Base-by-base conservation (phyloP, 257 asterid species). In the Vinca minor region DNA sequence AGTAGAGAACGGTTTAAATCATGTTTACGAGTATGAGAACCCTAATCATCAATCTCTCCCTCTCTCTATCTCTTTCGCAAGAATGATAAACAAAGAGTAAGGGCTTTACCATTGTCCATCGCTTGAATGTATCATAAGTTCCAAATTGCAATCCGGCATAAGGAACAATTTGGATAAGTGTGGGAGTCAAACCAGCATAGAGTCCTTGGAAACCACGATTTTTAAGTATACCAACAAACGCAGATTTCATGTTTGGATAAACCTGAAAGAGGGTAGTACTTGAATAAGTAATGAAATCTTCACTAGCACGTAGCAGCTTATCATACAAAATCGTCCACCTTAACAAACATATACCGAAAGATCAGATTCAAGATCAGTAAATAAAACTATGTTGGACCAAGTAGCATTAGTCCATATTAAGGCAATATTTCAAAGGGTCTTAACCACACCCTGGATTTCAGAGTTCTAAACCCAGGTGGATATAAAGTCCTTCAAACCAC, bases 131-230 rank as follows among this genome's bases (percentile, higher is more conserved):
- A 72, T 91, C 98, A 26, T 88, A 91, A 29, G 95, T 91, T 63
- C 98, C 98, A 77, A 91, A 86, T 54, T 88, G 98, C 76, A 91
- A 65, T 59, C 96, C 98, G 21, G 96, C 98, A 78, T 88, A 91
- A 65, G 98, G 98, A 64, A 85, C 71, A 57, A 88, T 91, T 78
- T 86, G 95, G 28, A 91, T 73, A 45, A 91, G 86, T 17, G 98
- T 88, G 65, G 98, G 98, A 8, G 87, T 77, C 73, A 91, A 66
- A 66, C 98, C 98, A 73, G 94, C 87, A 81, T 91, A 91, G 28
- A 88, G 64, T 61, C 98, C 98, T 72, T 67, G 84, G 74, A 86
- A 2, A 52, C 96, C 96, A 65, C 98, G 96, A 18, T 62, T 75
- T 55, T 75, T 60, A 56, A 86, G 59, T 58, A 88, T 85, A 67